Evolutionary conservation across 1,284 basidiomycete species (phyloP), one percentile per base, ranked within the genome.

Genomic region (Puccinia novopanici): DNA sequence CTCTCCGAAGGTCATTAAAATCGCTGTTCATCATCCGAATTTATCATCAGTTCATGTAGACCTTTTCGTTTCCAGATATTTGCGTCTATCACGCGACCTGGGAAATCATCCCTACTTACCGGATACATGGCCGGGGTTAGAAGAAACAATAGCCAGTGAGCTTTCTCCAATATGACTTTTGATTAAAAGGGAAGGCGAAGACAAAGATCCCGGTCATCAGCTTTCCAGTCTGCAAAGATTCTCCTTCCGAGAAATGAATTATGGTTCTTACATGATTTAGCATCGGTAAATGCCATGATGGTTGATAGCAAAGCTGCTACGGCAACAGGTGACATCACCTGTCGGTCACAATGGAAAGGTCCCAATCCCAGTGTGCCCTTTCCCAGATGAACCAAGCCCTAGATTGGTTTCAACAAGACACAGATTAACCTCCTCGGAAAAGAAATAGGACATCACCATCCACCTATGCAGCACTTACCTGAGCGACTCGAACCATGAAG

Each of bases 91-190:
- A 19, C 34, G 19, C 37, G 27, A 24, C 27, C n/a, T 13, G 34
- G 40, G 15, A n/a, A 73, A 40, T 10, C 15, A 55, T 27, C 42
- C 55, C n/a, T 19, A 61, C 76, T 37, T 71, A 79, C 76, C 13
- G 97, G 97, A 87, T 94, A 97, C 95, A 99, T 99, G 81, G 95
- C 92, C 9, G 94, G 91, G 12, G 91, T 91, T 65, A 99, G 89
- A 89, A 95, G 95, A 88, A 93, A 99, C 78, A 99, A 87, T 94
- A 98, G 96, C 97, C 97, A 99, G 87, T 98, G 96, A 82, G 93
- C 92, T 86, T 92, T 95, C 85, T 95, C 94, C 42, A 99, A 89
- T 3, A 99, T 89, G 85, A 97, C 93, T 94, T 34, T 68, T 67
- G 13, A 15, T 65, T 22, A 52, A 37, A 30, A 9, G 30, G 37